These are phyloP conservation scores for Fraxinus angustifolia DNA, from an alignment of 305 asterid species.

Conservation along the genomic window DNA sequence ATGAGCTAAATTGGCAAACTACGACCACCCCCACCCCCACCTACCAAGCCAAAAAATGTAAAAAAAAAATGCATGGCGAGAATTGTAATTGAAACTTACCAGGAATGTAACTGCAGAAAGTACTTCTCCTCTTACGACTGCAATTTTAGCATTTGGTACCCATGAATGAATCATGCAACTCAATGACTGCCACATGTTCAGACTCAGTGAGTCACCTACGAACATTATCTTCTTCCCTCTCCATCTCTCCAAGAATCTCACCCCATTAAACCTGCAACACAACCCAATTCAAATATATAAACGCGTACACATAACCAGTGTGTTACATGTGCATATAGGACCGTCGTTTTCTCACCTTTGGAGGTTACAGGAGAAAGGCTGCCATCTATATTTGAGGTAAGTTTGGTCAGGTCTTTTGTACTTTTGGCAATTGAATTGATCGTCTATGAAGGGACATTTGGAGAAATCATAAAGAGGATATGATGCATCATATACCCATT, in stretches of 20 bases:
- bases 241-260: constrained; percentile 62
- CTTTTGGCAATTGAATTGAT: constrained; percentile 71
- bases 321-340: background rate
- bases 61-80: background rate
- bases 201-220: constrained; percentile 93
- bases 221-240: constrained; percentile 93
- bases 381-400: constrained; percentile 87
- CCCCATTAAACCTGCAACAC: constrained; percentile 67
- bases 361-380: constrained; percentile 72
- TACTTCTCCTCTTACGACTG: constrained; percentile 38
- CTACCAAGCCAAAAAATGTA: background rate
- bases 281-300: background rate
- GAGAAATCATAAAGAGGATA: constrained; percentile 79
- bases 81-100: constrained; percentile 34
- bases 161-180: constrained; percentile 84
- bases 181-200: constrained; percentile 91
- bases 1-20: background rate
- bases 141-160: constrained; percentile 51
- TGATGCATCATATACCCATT: constrained; percentile 78
- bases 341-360: constrained; percentile 44
- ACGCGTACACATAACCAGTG: background rate
- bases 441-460: constrained; percentile 76
- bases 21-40: background rate
- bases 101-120: constrained; percentile 49
- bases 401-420: constrained; percentile 67